A percentile compares a stretch with the other conserved stretches of the same genome.
phyloP scores from a whole-genome alignment of 2,329 filamentous ascomycete genomes.

The Penicillium griseofulvum region DNA sequence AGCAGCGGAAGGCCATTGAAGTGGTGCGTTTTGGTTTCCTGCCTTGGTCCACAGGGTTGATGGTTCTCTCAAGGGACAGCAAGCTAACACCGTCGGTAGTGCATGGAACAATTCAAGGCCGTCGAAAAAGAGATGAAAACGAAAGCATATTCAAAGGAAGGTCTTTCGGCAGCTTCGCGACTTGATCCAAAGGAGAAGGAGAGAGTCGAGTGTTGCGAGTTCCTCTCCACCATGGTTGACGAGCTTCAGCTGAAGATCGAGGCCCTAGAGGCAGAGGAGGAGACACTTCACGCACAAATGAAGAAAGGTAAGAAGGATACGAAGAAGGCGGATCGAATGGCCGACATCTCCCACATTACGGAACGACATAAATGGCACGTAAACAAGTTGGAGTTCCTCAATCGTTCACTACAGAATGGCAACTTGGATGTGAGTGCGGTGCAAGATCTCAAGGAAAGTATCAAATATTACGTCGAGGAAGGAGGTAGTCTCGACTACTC shows the following conservation, averaged over 20 bases:
- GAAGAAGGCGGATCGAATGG: constrained; percentile 80
- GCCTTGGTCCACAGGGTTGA: neutral
- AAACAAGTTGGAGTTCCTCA: constrained; percentile 83
- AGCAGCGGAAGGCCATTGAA: constrained; percentile 94
- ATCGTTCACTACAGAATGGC: constrained; percentile 88
- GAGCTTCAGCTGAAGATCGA: constrained; percentile 94
- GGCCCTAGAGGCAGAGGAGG: constrained; percentile 82
- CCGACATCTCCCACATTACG: constrained; percentile 77
- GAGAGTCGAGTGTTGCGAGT: constrained; percentile 83
- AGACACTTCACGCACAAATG: constrained; percentile 79
- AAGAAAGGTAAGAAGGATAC: constrained; percentile 93
- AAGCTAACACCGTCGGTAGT: constrained; percentile 36
- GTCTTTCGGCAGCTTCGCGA: constrained; percentile 84
- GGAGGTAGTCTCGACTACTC: constrained; percentile 85
- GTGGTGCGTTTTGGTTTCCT: constrained; percentile 58
- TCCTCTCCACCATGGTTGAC: constrained; percentile 82
- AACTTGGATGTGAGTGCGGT: constrained; percentile 85
- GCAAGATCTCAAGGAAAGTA: constrained; percentile 82
- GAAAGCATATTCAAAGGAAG: constrained; percentile 98
- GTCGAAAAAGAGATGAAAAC: constrained; percentile 99
- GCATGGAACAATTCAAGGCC: constrained; percentile 99
- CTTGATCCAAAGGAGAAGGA: constrained; percentile 97
- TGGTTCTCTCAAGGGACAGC: neutral
- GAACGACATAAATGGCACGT: constrained; percentile 98
- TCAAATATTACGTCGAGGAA: constrained; percentile 92